A percentile compares a stretch with the other conserved stretches of the same genome.
These are phyloP conservation scores for Zizania palustris DNA, from an alignment of 202 grass and related monocot genomes.

Conservation along the genomic window DNA sequence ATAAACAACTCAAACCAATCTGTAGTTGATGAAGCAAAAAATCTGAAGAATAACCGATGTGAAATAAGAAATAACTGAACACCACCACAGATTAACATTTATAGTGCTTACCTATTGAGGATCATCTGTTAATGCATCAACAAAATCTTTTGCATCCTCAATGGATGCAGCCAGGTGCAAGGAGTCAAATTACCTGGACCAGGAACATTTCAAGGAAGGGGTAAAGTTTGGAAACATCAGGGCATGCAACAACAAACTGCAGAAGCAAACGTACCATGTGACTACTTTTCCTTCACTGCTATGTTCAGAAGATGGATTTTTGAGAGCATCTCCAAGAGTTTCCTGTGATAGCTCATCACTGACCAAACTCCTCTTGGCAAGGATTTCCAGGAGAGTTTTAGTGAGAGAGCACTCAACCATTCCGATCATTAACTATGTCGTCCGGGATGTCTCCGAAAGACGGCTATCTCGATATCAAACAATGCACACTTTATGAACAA, in stretches of 20 bases:
- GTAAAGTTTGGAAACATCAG: slow-evolving; percentile 63
- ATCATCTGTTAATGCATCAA: too few species aligned
- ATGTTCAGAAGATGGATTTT: slow-evolving; percentile 83
- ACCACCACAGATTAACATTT: too few species aligned
- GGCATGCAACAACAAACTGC: slow-evolving; percentile 56
- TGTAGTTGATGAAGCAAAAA: slow-evolving; percentile 39
- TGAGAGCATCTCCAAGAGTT: slow-evolving; percentile 69
- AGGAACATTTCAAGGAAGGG: slow-evolving; percentile 64
- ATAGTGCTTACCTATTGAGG: too few species aligned
- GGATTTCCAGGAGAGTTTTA: slow-evolving; percentile 83
- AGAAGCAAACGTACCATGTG: slow-evolving; percentile 85
- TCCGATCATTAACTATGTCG: too few species aligned
- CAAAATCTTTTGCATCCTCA: too few species aligned
- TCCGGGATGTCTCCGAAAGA: too few species aligned
- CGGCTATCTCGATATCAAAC: too few species aligned
- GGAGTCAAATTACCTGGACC: slow-evolving; percentile 84
- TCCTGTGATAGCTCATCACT: slow-evolving; percentile 65
- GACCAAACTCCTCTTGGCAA: slow-evolving; percentile 66
- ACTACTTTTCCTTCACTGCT: slow-evolving; percentile 88
- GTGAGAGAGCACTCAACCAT: slow-evolving; percentile 81
- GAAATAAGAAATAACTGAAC: slow-evolving; percentile 19
- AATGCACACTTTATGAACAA: slow-evolving; percentile 11
- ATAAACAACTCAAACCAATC: slow-evolving; percentile 87
- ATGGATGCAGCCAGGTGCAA: slow-evolving; percentile 84
- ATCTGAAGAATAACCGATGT: background rate